Evolutionary conservation across 305 asterid species (phyloP).

Genomic region (Solanum hybrid): DNA sequence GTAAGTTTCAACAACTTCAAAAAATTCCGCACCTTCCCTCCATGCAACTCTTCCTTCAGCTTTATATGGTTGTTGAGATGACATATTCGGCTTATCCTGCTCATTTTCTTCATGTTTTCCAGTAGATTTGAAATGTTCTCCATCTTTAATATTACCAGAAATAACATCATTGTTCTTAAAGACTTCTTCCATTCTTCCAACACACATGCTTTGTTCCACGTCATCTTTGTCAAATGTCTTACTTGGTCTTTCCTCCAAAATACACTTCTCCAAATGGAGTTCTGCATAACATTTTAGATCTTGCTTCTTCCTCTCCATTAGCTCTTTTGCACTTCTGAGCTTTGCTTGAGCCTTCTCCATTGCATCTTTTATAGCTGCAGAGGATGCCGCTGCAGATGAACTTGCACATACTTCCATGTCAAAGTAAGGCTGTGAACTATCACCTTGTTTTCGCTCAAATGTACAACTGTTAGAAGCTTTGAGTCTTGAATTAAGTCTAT

Average conservation of each 20-base stretch:
- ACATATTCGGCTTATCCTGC: conserved; percentile 1
- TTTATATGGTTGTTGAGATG: conserved; percentile 13
- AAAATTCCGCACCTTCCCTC: conserved; percentile 28
- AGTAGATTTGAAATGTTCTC: conserved; percentile 7
- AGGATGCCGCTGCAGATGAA: conserved; percentile 29
- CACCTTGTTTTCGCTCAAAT: conserved; percentile 33
- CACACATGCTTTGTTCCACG: conserved; percentile 11
- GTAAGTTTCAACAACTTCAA: conserved; percentile 36
- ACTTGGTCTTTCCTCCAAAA: conserved; percentile 28
- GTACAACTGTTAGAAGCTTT: conserved; percentile 32
- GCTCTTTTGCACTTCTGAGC: conserved; percentile 29
- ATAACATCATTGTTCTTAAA: conserved; percentile 12
- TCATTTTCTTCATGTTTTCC: conserved; percentile 12
- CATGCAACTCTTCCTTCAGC: conserved; percentile 24
- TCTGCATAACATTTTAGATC: conserved; percentile 14
- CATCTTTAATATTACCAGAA: conserved; percentile 23
- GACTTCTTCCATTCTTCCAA: conserved; percentile 23
- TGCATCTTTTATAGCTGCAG: conserved; percentile 22
- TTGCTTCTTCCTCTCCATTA: conserved; percentile 19
- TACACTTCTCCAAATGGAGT: conserved; percentile 18
- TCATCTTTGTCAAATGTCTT: conserved; percentile 3
- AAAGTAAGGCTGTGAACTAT: conserved; percentile 26
- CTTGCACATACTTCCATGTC: conserved; percentile 45
- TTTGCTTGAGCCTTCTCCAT: conserved; percentile 29
- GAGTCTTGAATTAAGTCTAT: conserved; percentile 22